Percentiles rank a stretch among this genome's conserved stretches.
These are phyloP conservation scores for Botrytis paeoniae DNA, from an alignment of 2,329 filamentous ascomycete genomes.

Conservation along the genomic window DNA sequence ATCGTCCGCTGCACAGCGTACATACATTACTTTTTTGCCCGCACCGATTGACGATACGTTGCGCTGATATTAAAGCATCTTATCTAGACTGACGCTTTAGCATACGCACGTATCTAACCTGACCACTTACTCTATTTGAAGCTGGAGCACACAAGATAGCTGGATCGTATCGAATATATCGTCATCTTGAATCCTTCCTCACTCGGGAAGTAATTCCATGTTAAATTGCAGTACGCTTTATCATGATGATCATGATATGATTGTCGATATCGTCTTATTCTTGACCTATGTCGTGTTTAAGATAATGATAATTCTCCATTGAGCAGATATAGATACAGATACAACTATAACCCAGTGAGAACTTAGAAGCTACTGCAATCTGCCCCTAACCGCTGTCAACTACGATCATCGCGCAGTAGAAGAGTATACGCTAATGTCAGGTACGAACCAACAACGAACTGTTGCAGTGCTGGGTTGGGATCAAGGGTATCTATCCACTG, in stretches of 20 bases:
- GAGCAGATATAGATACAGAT: neutral
- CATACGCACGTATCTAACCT: neutral
- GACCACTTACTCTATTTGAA: neutral
- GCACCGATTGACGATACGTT: neutral
- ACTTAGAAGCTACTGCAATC: constrained; percentile 4
- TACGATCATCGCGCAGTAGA: constrained; percentile 20
- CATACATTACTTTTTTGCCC: neutral
- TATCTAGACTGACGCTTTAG: neutral
- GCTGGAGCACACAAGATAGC: neutral
- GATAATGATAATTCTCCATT: constrained; percentile 2
- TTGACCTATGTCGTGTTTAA: constrained; percentile 12
- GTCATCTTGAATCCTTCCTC: constrained; percentile 11
- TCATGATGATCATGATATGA: constrained; percentile 10
- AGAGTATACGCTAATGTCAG: constrained; percentile 27
- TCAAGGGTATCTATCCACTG: constrained; percentile 13
- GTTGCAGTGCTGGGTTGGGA: constrained; percentile 9
- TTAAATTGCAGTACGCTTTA: neutral
- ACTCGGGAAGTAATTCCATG: neutral
- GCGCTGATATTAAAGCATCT: neutral
- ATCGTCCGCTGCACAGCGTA: constrained; percentile 11
- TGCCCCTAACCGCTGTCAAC: constrained; percentile 19
- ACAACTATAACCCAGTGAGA: neutral
- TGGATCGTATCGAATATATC: neutral
- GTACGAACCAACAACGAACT: constrained; percentile 26
- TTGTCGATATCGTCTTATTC: neutral